Evolutionary conservation across 2,329 filamentous ascomycete species (phyloP), one percentile per base, ranked within the genome.

Genomic region (Leptographium wingfieldii): DNA sequence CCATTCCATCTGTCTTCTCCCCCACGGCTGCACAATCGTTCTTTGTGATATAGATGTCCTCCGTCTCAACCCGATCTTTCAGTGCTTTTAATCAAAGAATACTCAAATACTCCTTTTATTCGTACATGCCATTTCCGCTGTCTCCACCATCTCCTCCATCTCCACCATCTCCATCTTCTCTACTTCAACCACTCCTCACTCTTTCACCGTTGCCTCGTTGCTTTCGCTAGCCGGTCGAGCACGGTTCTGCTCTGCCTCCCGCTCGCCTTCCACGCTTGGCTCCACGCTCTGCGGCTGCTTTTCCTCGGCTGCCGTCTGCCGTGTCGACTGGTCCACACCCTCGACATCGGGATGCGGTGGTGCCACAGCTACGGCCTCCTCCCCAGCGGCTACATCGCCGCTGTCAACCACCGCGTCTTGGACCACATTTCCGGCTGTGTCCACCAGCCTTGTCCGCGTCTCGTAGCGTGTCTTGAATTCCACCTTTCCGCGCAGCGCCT

Each of bases 381-480:
- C 55, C 3, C 3, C 55, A 5, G 9, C 71, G 5, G 67, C 65
- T 9, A 68, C 70, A 67, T 83, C 81, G 6, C n/a, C 53, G 38
- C 49, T 57, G 19, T 64, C 71, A 33, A 70, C 69, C 56, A 68
- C 19, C 29, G 72, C 70, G 16, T 75, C 74, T 40, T 72, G 66
- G 12, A 71, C 70, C n/a, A 96, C 88, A 65, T 92, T 90, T 62
- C 92, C 94, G 52, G 84, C 72, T 58, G 82, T 82, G 72, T 96
- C 90, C 49, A 96, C 79, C 60, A 97, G 74, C 61, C 90, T 86
- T 10, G 91, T 96, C 65, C 88, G 83, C n/a, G 92, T 96, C 78
- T 97, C 92, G 71, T 96, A 96, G 66, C 87, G 87, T 14, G 94
- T 97, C 76, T 95, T 86, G 76, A 99, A 96, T 68, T 90, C 90